These are phyloP conservation scores for Torulaspora gathmanii DNA, from an alignment of 805 yeast species.

Conservation along the genomic window DNA sequence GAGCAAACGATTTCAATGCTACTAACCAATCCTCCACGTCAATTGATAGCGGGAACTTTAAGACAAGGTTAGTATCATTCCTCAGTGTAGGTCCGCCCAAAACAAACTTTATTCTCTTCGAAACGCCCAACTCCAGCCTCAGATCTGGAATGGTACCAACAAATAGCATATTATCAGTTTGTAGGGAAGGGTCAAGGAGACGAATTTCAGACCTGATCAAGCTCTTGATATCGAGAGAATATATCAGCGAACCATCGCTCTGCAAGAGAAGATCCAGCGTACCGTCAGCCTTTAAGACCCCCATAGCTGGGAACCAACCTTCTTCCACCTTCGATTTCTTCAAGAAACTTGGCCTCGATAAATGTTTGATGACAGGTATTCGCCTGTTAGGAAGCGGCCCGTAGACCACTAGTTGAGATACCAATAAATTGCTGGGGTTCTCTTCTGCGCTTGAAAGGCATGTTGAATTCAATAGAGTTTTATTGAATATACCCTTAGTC, in stretches of 20 bases:
- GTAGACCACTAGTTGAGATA: conserved; percentile 60
- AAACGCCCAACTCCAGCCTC: conserved; percentile 35
- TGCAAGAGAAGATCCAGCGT: conserved; percentile 54
- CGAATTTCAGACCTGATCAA: conserved; percentile 59
- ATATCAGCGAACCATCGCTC: conserved; percentile 57
- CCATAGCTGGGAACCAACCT: conserved; percentile 73
- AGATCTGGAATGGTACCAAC: conserved; percentile 54
- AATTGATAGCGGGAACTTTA: conserved; percentile 60
- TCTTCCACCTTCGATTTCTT: conserved; percentile 35
- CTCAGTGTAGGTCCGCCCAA: conserved; percentile 8
- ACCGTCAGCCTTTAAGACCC: conserved; percentile 62
- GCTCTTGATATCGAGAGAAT: conserved; percentile 51
- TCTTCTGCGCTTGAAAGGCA: conserved; percentile 24
- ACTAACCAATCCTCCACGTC: conserved; percentile 78
- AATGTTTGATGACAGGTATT: conserved; percentile 20
- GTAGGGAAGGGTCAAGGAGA: conserved; percentile 57
- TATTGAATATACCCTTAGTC: conserved; percentile 50
- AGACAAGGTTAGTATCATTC: conserved; percentile 31
- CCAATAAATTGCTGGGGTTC: conserved; percentile 42
- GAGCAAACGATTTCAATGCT: conserved; percentile 58
- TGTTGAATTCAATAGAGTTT: conserved; percentile 40
- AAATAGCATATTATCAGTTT: conserved; percentile 53
- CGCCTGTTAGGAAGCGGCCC: conserved; percentile 47
- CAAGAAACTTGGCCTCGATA: conserved; percentile 11
- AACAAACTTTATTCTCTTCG: conserved; percentile 9